Base-by-base conservation (phyloP, 129 eudicot genomes). In the Ambrosia artemisiifolia region DNA sequence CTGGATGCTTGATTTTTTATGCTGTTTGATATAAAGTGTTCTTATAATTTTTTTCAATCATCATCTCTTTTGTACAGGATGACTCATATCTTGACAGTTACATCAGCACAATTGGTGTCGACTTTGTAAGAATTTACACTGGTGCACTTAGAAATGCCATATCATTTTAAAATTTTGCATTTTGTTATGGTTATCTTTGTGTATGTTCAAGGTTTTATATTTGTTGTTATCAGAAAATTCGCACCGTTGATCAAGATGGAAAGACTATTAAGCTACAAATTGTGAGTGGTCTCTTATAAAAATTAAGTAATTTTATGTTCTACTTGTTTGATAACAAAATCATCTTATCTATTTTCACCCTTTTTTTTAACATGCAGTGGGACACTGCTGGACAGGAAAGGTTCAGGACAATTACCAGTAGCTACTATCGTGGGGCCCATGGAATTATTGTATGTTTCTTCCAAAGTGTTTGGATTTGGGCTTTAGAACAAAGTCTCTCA, bases 351-450 rank as follows among this genome's bases (percentile, higher is more conserved):
- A 60, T 60, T 32, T 59, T 32, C 42, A 30, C 18, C 5, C 13
- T 60, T 30, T 42, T 10, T 60, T 13, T 60, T 78, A 55, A 28
- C 61, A 63, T 79, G 42, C 84, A 90, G 95, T 87, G 97, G 91
- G 97, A 91, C 74, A 90, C 94, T 81, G 91, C 96, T 73, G 96
- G 96, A 67, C 96, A 90, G 79, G 96, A 90, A 73, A 88, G 95
- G 54, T 90, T 90, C 72, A 78, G 96, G 74, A 90, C 96, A 17
- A 90, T 90, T 42, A 90, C 96, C 17, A 90, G 91, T 61, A 90
- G 96, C 83, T 91, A 91, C 86, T 91, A 91, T 74, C 97, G 97
- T 75, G 95, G 97, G 36, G 97, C 97, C 36, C 97, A 91, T 78
- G 97, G 97, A 74, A 91, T 91, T 50, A 91, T 91, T 2, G 97